These are phyloP conservation scores for Kurtzmaniella quercitrusa DNA, from an alignment of 1,139 yeast species.

Conservation along the genomic window DNA sequence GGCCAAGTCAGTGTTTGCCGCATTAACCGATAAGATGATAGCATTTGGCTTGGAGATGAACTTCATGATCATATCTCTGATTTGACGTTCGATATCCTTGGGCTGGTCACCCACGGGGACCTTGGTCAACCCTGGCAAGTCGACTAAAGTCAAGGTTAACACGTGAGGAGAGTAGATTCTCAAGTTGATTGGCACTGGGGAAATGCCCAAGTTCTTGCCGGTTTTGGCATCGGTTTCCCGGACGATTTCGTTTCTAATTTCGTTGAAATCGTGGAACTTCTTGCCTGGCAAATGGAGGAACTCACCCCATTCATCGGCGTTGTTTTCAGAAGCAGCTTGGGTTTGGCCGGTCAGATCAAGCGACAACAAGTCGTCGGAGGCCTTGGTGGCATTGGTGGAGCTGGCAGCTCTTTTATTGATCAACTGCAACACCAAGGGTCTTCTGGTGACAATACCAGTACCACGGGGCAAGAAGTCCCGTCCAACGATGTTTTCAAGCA, in stretches of 20 bases:
- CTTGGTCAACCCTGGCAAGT: slow-evolving; percentile 95
- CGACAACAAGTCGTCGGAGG: slow-evolving; percentile 17
- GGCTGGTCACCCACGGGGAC: slow-evolving; percentile 99
- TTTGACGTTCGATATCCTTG: slow-evolving; percentile 91
- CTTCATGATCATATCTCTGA: slow-evolving; percentile 89
- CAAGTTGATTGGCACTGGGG: slow-evolving; percentile 87
- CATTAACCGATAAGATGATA: slow-evolving; percentile 89
- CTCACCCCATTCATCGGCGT: slow-evolving; percentile 96
- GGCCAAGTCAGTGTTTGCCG: slow-evolving; percentile 96
- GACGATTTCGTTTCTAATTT: slow-evolving; percentile 86
- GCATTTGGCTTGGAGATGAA: slow-evolving; percentile 96
- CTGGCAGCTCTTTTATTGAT: slow-evolving; percentile 56
- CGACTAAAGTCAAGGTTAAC: slow-evolving; percentile 90
- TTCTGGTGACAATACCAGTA: slow-evolving; percentile 91
- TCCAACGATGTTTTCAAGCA: slow-evolving; percentile 89
- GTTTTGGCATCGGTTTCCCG: slow-evolving; percentile 92
- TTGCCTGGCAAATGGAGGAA: slow-evolving; percentile 89
- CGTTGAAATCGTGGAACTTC: slow-evolving; percentile 85
- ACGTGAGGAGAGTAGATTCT: slow-evolving; percentile 96
- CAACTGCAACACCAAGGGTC: slow-evolving; percentile 82
- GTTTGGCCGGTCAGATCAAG: slow-evolving; percentile 34
- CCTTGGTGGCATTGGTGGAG: slow-evolving; percentile 6
- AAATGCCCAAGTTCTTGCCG: slow-evolving; percentile 88
- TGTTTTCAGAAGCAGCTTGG: slow-evolving; percentile 62
- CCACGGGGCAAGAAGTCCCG: slow-evolving; percentile 95